Percentiles rank a stretch among this genome's conserved stretches.
These are phyloP conservation scores for Candida awuae DNA, from an alignment of 805 yeast species.

Conservation along the genomic window DNA sequence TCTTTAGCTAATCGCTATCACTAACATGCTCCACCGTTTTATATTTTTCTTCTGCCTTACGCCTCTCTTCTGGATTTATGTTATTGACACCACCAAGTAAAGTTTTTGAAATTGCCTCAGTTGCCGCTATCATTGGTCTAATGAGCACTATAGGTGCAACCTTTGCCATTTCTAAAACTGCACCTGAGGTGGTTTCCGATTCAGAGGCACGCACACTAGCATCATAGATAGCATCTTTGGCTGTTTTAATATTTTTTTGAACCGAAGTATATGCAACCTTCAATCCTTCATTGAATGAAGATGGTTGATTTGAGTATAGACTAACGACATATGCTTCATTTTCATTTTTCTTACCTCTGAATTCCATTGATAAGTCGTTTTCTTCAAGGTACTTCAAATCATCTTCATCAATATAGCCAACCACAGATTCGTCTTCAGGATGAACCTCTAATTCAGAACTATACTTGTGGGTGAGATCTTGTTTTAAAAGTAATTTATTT, in stretches of 20 bases:
- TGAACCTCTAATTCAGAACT: conserved; percentile 17
- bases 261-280: conserved; percentile 66
- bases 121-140: conserved; percentile 85
- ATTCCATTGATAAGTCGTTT: no score
- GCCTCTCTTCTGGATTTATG: conserved; percentile 56
- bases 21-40: conserved; percentile 20
- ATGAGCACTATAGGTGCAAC: conserved; percentile 76
- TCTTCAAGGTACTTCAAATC: conserved; percentile 25
- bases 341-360: not conserved
- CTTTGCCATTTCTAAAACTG: conserved; percentile 57
- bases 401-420: conserved; percentile 20
- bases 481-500: conserved; percentile 5
- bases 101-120: conserved; percentile 80
- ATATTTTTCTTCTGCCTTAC: conserved; percentile 60
- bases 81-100: conserved; percentile 79
- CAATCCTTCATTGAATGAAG: conserved; percentile 60
- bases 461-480: no score
- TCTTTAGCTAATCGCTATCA: not conserved
- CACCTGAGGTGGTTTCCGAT: conserved; percentile 58
- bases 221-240: conserved; percentile 52
- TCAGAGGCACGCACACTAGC: conserved; percentile 57
- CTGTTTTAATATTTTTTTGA: conserved; percentile 57
- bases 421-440: conserved; percentile 8
- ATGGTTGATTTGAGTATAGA: conserved; percentile 80
- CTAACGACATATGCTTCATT: conserved; percentile 44